Evolutionary conservation across 1,284 basidiomycete genomes (phyloP).

Genomic region (Trichosporon sp.): DNA sequence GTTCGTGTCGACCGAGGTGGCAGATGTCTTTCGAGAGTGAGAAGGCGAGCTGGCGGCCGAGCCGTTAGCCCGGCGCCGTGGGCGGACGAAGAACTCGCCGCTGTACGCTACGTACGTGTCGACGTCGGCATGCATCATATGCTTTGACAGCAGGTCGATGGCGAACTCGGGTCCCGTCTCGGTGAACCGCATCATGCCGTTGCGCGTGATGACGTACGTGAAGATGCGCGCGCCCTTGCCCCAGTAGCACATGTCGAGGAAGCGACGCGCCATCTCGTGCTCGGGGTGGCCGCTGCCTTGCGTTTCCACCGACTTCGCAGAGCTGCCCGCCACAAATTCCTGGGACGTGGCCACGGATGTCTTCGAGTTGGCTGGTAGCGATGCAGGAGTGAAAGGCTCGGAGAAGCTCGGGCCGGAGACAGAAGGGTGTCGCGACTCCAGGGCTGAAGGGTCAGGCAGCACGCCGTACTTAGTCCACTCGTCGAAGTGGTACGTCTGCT

Average conservation of each 20-base stretch:
- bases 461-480: conserved; percentile 56
- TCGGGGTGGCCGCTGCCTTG: conserved; percentile 21
- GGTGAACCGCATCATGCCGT: conserved; percentile 60
- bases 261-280: conserved; percentile 53
- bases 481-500: conserved; percentile 59
- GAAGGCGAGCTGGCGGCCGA: too few species aligned
- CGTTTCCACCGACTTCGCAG: neutral
- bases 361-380: neutral
- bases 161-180: conserved; percentile 62
- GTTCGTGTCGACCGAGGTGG: neutral
- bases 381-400: neutral
- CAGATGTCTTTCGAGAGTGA: neutral
- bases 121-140: conserved; percentile 63
- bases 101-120: conserved; percentile 53
- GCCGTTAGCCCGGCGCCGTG: conserved; percentile 12
- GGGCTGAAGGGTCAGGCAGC: conserved; percentile 26
- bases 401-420: neutral
- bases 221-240: conserved; percentile 59
- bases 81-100: conserved; percentile 49
- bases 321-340: neutral
- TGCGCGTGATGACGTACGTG: conserved; percentile 61
- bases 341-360: neutral
- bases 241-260: conserved; percentile 59
- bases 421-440: conserved; percentile 27
- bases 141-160: conserved; percentile 61